These are phyloP conservation scores for Nakazawaea wyomingensis DNA, from an alignment of 805 yeast species.

Conservation along the genomic window DNA sequence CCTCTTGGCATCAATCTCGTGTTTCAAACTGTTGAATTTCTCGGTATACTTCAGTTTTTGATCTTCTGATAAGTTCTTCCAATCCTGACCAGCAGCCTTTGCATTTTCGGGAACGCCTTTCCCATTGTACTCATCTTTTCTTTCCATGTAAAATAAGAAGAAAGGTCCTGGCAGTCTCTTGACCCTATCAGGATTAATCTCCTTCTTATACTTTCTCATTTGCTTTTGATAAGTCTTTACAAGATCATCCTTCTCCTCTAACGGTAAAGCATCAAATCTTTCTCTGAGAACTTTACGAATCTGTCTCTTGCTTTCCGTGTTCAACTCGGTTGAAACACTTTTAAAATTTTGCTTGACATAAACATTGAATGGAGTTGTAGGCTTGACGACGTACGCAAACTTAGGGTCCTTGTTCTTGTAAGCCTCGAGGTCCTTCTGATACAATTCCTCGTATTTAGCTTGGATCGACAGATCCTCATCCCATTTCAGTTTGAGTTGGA, in stretches of 20 bases:
- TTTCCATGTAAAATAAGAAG: background rate
- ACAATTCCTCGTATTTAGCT: background rate
- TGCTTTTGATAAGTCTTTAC: background rate
- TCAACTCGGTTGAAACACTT: background rate
- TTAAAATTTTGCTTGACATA: background rate
- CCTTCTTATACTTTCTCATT: conserved; percentile 2
- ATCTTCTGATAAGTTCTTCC: background rate
- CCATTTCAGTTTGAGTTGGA: conserved; percentile 1
- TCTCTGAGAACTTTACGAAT: background rate
- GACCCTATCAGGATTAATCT: background rate
- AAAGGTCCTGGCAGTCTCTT: background rate
- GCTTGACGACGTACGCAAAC: conserved; percentile 7
- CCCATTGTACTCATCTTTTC: no score
- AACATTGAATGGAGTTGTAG: background rate
- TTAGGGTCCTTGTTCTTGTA: conserved; percentile 6
- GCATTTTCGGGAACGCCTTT: no score
- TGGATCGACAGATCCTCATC: background rate
- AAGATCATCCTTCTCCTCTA: background rate
- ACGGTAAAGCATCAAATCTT: background rate
- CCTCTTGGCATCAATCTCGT: background rate
- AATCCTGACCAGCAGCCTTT: background rate
- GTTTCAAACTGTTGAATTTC: background rate
- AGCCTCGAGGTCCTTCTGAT: conserved; percentile 4
- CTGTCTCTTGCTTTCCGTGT: background rate
- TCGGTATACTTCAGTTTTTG: background rate